These are phyloP conservation scores for Apophysomyces elegans DNA, from an alignment of 371 early-diverging fungal genomes.

Conservation along the genomic window DNA sequence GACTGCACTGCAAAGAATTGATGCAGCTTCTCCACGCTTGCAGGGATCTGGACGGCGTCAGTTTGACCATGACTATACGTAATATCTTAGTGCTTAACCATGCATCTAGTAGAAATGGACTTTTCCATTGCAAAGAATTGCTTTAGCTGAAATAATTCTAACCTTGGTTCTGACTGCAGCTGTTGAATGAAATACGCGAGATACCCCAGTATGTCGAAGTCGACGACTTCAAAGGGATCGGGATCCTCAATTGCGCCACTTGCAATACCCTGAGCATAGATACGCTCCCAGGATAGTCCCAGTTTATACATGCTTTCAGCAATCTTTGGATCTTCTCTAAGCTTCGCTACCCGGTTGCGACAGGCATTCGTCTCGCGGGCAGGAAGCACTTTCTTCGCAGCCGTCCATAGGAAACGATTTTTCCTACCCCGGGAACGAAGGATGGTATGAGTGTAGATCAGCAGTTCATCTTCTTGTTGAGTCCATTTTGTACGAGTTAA, in stretches of 20 bases:
- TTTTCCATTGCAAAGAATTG: too few relatives aligned
- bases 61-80: background rate
- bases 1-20: background rate
- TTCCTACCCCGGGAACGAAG: conserved; percentile 22
- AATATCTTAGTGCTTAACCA: background rate
- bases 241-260: conserved; percentile 36
- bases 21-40: background rate
- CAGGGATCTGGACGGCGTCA: background rate
- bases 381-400: conserved; percentile 27
- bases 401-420: conserved; percentile 44
- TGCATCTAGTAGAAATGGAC: too few relatives aligned
- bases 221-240: conserved; percentile 20
- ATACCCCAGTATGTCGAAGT: conserved; percentile 38
- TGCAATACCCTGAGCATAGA: conserved; percentile 40
- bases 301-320: conserved; percentile 32
- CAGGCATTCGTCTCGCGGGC: conserved; percentile 24
- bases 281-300: conserved; percentile 36
- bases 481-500: conserved; percentile 41
- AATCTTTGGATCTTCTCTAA: conserved; percentile 26
- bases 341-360: conserved; percentile 41
- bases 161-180: conserved; percentile 13
- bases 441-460: conserved; percentile 46
- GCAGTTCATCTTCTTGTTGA: conserved; percentile 52
- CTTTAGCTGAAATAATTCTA: too few relatives aligned
- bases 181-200: conserved; percentile 43